A percentile compares a stretch with the other conserved stretches of the same genome.
These are phyloP conservation scores for Didymella exigua DNA, from an alignment of 2,329 filamentous ascomycete species.

Conservation along the genomic window DNA sequence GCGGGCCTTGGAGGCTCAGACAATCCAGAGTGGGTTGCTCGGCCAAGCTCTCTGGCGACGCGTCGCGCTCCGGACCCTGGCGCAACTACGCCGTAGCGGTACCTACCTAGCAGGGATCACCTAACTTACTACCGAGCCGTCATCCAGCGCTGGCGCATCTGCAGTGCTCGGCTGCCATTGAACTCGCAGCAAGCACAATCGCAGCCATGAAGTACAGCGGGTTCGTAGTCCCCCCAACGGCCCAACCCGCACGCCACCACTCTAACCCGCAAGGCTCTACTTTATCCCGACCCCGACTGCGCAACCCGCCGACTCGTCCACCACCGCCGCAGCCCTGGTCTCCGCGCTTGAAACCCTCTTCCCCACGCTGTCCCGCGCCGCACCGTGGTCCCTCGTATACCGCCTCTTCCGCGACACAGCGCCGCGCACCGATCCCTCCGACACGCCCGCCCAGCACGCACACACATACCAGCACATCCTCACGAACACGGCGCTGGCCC, in stretches of 20 bases:
- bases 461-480: constrained; percentile 42
- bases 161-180: background rate
- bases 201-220: constrained; percentile 31
- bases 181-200: background rate
- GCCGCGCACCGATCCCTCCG: constrained; percentile 23
- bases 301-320: constrained; percentile 31
- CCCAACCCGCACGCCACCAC: no score
- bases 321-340: constrained; percentile 29
- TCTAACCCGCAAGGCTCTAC: no score
- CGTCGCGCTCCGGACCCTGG: constrained; percentile 5
- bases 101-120: constrained; percentile 19
- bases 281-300: constrained; percentile 38
- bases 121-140: constrained; percentile 7
- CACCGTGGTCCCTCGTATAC: constrained; percentile 40
- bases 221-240: background rate
- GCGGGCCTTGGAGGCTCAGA: constrained; percentile 15
- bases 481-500: constrained; percentile 30
- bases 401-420: constrained; percentile 41
- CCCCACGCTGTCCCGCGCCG: constrained; percentile 25
- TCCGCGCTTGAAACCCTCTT: constrained; percentile 38
- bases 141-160: background rate
- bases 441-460: constrained; percentile 18
- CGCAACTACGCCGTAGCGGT: background rate
- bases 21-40: constrained; percentile 10
- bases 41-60: constrained; percentile 4